Conservation (phyloP, 257 asterid genomes). For the Capsicum chinense region DNA sequence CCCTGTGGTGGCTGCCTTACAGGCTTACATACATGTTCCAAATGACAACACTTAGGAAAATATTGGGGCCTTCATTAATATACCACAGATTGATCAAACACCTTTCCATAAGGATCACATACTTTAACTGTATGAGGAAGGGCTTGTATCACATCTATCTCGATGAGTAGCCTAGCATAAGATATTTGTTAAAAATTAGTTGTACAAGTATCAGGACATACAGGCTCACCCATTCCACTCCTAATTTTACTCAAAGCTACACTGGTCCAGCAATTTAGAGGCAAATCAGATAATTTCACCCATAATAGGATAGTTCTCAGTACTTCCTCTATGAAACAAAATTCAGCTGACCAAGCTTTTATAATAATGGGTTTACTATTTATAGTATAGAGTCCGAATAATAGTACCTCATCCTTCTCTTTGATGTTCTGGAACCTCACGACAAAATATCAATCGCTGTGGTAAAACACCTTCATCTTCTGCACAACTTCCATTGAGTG, state of each 20-base stretch:
- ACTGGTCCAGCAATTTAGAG: neutral
- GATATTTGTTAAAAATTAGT: neutral
- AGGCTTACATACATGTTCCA: no score
- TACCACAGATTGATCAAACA: no score
- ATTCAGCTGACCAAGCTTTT: neutral
- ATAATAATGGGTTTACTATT: neutral
- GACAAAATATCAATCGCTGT: neutral
- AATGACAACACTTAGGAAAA: no score
- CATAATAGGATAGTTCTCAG: neutral
- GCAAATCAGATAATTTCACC: neutral
- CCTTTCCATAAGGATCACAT: no score
- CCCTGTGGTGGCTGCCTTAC: no score
- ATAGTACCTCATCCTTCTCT: neutral
- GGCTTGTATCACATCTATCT: neutral
- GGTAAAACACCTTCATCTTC: neutral
- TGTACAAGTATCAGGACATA: neutral
- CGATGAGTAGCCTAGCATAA: neutral
- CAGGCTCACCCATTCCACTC: neutral
- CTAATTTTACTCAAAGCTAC: neutral
- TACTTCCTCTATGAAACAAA: neutral
- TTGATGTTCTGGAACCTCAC: neutral
- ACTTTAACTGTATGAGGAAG: no score
- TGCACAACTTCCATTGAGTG: neutral
- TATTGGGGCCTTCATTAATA: no score
- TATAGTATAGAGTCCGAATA: neutral